Base-by-base conservation (phyloP, 2,329 filamentous ascomycete species). In the Fusarium robinianum region DNA sequence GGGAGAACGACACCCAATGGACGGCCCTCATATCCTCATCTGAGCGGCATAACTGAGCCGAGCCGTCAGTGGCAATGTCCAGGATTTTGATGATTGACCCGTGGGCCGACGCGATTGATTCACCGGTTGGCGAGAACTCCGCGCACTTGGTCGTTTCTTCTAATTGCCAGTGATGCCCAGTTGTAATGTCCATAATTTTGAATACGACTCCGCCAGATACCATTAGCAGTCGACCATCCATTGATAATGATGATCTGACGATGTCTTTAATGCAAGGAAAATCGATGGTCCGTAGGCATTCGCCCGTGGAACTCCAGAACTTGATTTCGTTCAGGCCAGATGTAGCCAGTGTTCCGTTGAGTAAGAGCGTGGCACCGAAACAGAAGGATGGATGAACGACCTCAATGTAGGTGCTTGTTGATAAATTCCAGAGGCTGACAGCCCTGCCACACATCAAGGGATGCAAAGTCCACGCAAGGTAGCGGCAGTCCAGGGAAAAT, bases 21-120 rank as follows among this genome's bases (percentile, higher is more conserved):
- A 4, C 12, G 6, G 6, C 1, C 12, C 25, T 1, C 8, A 8
- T 3, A 14, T 5, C 2, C 2, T 2, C 8, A 6, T 3, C 4
- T 15, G 9, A 15, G 11, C 16, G 3, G 4, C 16, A 8, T 3
- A 14, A 9, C 6, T 29, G 26, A 29, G 12, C 26, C 26, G 12
- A 16, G 12, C 9, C 11, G 8, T 3, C 16, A 8, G 10, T 29
- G 12, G 26, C 26, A 8, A 16, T n/a, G 12, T 29, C 26, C 26
- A n/a, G 11, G 12, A 29, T 29, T 29, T 29, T 29, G 10, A 29
- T 29, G 2, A 6, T 29, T 2, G 1, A 3, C 9, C 26, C 12
- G 11, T 29, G 5, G 10, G 12, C 5, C 16, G 26, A 29, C 16
- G 26, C 26, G 10, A 29, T n/a, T 8, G 11, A 29, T 2, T 8